Evolutionary conservation across 164 flowering plant genomes (phyloP), one percentile per base, ranked within the genome.

Genomic region (Sextonia rubra): DNA sequence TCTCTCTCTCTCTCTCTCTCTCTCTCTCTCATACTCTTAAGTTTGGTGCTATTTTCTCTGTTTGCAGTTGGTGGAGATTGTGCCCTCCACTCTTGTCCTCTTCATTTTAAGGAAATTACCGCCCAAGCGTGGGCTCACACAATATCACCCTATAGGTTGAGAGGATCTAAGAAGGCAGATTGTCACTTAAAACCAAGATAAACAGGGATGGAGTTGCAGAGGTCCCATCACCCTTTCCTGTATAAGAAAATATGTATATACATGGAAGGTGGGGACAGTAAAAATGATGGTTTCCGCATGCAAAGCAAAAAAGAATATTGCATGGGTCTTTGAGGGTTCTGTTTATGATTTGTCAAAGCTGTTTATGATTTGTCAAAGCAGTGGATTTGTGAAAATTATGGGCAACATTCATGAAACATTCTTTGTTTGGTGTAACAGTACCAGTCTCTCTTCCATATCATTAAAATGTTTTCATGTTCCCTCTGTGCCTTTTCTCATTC

Each of bases 91-190:
- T 60, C 85, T 92, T 75, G 97, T 92, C 20, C 91, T 94, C 22
- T 92, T 88, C 86, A 89, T 94, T 47, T 72, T 94, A 84, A 85
- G 97, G 81, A 94, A 94, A 83, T 78, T 94, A 82, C 99, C 99
- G 52, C 99, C 99, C 14, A 92, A 90, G 77, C 92, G 97, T 12
- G 89, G 92, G 18, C 85, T 84, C 70, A 88, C 95, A 29, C 95
- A 89, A 60, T 94, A 94, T 83, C 95, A 91, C 68, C 92, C 90
- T 9, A 92, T 94, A 67, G 92, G 86, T 66, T 94, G 82, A 89
- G 69, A 64, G 75, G 32, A 25, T 29, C n/a, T 7, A 3, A 69
- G 44, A 56, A 32, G 30, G 64, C 29, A 65, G 63, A 49, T 64
- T 47, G 25, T 24, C n/a, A 3, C 17, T 15, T 52, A 20, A 52